Conservation (phyloP, 2,329 filamentous ascomycete species). For the Pseudocercospora pini-densiflorae region DNA sequence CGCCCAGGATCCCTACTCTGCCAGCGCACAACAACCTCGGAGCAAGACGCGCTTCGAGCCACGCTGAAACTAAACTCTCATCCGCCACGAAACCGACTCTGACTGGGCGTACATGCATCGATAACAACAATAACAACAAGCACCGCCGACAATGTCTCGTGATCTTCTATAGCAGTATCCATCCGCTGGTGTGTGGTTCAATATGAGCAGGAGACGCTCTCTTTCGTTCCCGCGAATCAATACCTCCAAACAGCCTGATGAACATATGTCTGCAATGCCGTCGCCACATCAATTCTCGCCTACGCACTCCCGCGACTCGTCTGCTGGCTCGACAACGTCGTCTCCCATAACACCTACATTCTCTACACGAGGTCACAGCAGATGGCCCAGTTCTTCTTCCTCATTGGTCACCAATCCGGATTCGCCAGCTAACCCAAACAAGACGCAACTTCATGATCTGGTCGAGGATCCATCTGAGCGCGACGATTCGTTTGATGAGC, state of each 20-base stretch:
- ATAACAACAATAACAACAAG: constrained; percentile 24
- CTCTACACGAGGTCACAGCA: constrained; percentile 64
- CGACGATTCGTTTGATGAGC: constrained; percentile 60
- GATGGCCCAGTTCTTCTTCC: constrained; percentile 75
- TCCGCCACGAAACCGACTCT: constrained; percentile 28
- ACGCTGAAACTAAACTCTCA: constrained; percentile 27
- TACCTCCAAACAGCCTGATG: constrained; percentile 26
- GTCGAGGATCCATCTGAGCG: constrained; percentile 79
- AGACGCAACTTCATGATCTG: constrained; percentile 76
- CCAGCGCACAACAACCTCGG: constrained; percentile 30
- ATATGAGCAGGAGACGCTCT: constrained; percentile 37
- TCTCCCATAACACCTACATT: constrained; percentile 75
- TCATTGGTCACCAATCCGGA: constrained; percentile 70
- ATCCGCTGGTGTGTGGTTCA: constrained; percentile 20
- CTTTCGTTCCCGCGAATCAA: constrained; percentile 33
- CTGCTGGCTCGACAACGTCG: constrained; percentile 63
- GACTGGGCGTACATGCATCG: constrained; percentile 32
- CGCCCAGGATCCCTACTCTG: constrained; percentile 25
- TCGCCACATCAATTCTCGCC: constrained; percentile 33
- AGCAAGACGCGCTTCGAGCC: constrained; percentile 30
- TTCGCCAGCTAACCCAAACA: constrained; percentile 56
- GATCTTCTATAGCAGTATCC: constrained; percentile 24
- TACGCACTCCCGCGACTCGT: constrained; percentile 43
- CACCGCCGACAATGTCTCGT: constrained; percentile 28
- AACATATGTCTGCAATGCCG: constrained; percentile 28